Percentiles rank a stretch among this genome's conserved stretches.
Conservation (phyloP, 2,329 filamentous ascomycete genomes). For the Nemania bipapillata region DNA sequence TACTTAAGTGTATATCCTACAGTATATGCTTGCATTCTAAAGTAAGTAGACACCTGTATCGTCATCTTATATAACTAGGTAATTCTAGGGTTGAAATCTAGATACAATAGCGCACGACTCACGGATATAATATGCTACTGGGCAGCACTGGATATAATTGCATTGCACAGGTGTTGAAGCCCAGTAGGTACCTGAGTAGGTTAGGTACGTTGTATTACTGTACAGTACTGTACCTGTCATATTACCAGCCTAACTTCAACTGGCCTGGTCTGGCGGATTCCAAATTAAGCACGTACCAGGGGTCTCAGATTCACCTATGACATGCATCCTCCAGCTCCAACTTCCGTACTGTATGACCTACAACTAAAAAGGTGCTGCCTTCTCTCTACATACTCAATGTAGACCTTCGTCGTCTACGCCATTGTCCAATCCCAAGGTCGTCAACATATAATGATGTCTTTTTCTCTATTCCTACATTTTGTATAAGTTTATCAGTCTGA, state of each 20-base stretch:
- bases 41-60: too few relatives aligned
- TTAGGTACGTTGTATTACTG: conserved; percentile 6
- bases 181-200: too few relatives aligned
- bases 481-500: conserved; percentile 7
- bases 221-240: neutral
- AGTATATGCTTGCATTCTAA: too few relatives aligned
- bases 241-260: neutral
- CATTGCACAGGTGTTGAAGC: too few relatives aligned
- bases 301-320: conserved; percentile 3
- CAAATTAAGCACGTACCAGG: conserved; percentile 1
- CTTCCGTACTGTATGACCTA: conserved; percentile 10
- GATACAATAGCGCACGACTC: too few relatives aligned
- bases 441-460: conserved; percentile 23
- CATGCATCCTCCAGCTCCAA: conserved; percentile 11
- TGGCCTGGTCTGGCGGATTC: neutral
- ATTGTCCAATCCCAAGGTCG: neutral
- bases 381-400: neutral
- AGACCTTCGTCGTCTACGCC: neutral
- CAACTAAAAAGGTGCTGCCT: neutral
- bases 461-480: neutral
- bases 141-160: too few relatives aligned
- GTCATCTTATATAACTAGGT: too few relatives aligned
- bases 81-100: too few relatives aligned
- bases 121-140: too few relatives aligned
- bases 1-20: too few relatives aligned